These are phyloP conservation scores for Aulographum hederae DNA, from an alignment of 2,329 filamentous ascomycete species.

Conservation along the genomic window DNA sequence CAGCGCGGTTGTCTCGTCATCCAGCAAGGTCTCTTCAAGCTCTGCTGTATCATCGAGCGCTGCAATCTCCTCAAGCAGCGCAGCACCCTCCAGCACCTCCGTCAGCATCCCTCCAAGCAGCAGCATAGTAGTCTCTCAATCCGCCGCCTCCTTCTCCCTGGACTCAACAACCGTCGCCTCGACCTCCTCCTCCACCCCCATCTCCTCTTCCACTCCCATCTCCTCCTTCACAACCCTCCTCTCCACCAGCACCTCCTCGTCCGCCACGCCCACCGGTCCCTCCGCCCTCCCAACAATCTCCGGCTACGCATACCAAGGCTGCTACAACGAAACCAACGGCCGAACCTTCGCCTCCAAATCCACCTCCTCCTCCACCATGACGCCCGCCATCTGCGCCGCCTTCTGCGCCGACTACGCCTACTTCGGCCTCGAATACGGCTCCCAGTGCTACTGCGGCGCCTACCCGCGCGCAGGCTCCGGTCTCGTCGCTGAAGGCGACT, in stretches of 20 bases:
- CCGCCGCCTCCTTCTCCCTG: too few species aligned
- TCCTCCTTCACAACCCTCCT: too few species aligned
- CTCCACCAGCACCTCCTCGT: too few species aligned
- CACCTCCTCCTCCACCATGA: constrained; percentile 25
- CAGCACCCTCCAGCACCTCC: neutral
- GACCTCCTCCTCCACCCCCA: too few species aligned
- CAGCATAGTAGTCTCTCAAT: too few species aligned
- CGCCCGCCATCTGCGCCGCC: constrained; percentile 33
- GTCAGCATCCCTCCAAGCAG: too few species aligned
- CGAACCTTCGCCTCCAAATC: constrained; percentile 1
- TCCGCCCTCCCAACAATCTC: constrained; percentile 1
- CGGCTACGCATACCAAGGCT: constrained; percentile 3
- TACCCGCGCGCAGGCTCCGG: constrained; percentile 15
- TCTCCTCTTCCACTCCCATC: too few species aligned
- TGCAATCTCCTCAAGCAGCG: neutral
- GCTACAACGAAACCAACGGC: neutral
- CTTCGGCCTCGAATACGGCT: constrained; percentile 38
- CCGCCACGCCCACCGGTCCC: too few species aligned
- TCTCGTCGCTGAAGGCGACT: constrained; percentile 7
- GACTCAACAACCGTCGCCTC: too few species aligned
- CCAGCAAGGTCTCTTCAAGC: neutral
- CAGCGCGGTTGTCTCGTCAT: neutral
- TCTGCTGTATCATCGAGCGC: neutral
- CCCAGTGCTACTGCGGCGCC: constrained; percentile 32
- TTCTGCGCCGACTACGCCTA: constrained; percentile 33